Evolutionary conservation across 305 asterid genomes (phyloP).

Genomic region (Striga hermonthica): DNA sequence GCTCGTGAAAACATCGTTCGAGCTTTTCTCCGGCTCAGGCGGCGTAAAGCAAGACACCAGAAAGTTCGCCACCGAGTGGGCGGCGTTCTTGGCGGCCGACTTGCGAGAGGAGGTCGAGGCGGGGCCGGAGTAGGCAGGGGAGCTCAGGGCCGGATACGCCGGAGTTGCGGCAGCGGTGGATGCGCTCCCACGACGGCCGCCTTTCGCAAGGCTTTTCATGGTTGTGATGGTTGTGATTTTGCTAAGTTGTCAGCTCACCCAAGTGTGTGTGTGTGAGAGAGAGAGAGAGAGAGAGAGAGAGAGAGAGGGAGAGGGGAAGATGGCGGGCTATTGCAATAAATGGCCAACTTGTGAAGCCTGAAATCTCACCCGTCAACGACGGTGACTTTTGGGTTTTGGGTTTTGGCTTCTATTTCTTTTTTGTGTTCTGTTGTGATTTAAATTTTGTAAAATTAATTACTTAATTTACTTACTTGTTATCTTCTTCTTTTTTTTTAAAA

Average conservation of each 20-base stretch:
- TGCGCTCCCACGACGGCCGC: conserved; percentile 36
- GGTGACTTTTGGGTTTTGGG: conserved; percentile 38
- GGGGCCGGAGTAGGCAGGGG: conserved; percentile 24
- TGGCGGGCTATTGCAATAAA: conserved; percentile 15
- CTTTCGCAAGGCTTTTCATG: conserved; percentile 40
- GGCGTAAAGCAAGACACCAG: conserved; percentile 68
- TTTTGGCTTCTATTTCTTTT: conserved; percentile 6
- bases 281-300: too few relatives aligned
- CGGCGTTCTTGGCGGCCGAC: conserved; percentile 46
- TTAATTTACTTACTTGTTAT: too few relatives aligned
- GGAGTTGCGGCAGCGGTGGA: conserved; percentile 38
- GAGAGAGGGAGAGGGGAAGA: conserved; percentile 30
- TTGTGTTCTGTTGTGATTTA: too few relatives aligned
- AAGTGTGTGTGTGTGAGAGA: conserved; percentile 19
- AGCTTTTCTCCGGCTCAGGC: conserved; percentile 43
- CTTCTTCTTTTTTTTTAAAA: too few relatives aligned
- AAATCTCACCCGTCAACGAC: conserved; percentile 35
- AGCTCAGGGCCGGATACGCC: conserved; percentile 32
- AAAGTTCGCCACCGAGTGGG: conserved; percentile 55
- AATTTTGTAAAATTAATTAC: too few relatives aligned
- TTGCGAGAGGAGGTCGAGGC: conserved; percentile 40
- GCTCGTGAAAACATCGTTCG: conserved; percentile 28
- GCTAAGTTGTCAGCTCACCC: neutral
- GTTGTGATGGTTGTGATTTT: conserved; percentile 27
- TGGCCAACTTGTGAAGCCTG: conserved; percentile 10